Evolutionary conservation across 176 grass and related monocot genomes (phyloP).

Genomic region (Juncus inflexus): DNA sequence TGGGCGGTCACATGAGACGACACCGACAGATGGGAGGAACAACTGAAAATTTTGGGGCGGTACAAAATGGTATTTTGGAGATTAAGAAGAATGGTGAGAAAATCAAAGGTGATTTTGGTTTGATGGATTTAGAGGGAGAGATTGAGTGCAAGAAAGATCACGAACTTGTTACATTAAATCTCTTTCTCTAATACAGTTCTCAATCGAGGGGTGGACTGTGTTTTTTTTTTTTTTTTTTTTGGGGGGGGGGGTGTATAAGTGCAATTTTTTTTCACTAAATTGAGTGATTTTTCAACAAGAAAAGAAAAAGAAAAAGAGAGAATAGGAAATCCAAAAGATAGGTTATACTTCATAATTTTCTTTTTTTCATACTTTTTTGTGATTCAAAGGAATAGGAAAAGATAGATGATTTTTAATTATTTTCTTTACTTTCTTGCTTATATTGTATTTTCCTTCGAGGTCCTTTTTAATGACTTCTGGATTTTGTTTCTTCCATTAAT

Average conservation of each 20-base stretch:
- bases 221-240: no score
- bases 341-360: no score
- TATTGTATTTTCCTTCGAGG: no score
- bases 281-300: no score
- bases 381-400: no score
- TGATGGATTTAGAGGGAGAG: constrained; percentile 36
- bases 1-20: constrained; percentile 93
- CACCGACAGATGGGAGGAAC: constrained; percentile 41
- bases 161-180: constrained; percentile 19
- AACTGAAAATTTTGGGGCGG: neutral
- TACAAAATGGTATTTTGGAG: constrained; percentile 18
- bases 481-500: no score
- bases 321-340: neutral
- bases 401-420: no score
- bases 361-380: no score
- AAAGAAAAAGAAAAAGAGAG: constrained; percentile 7
- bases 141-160: constrained; percentile 20
- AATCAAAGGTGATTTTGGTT: constrained; percentile 18
- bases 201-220: neutral
- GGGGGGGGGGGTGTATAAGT: no score
- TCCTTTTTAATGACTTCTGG: no score
- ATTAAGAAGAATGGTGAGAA: constrained; percentile 11
- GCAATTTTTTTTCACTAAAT: no score
- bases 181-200: constrained; percentile 2
- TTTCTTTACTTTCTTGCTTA: no score